phyloP scores from a whole-genome alignment of 2,329 filamentous ascomycete genomes.

The Botrytis pseudocinerea region DNA sequence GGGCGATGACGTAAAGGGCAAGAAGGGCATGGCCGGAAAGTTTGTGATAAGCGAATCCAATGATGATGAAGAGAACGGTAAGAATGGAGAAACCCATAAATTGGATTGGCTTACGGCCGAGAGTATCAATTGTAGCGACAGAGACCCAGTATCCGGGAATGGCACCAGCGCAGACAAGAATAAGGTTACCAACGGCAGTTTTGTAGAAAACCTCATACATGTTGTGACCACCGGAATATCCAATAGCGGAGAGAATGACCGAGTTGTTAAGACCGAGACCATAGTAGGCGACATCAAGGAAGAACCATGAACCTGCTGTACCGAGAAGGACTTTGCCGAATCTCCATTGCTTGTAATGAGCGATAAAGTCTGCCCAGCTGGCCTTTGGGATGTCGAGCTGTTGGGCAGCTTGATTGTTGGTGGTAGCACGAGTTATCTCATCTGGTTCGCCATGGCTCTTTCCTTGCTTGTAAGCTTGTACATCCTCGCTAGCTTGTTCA shows the following conservation, averaged over 20 bases:
- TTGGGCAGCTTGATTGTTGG: slow-evolving; percentile 55
- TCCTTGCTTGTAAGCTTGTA: slow-evolving; percentile 72
- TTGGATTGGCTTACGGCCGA: slow-evolving; percentile 78
- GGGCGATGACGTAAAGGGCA: slow-evolving; percentile 62
- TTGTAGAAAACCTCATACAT: slow-evolving; percentile 71
- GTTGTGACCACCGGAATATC: slow-evolving; percentile 63
- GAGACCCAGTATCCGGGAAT: slow-evolving; percentile 82
- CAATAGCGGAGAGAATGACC: slow-evolving; percentile 71
- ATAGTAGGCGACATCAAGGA: slow-evolving; percentile 58
- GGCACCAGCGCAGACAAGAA: slow-evolving; percentile 74
- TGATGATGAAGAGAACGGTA: slow-evolving; percentile 61
- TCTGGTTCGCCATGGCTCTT: slow-evolving; percentile 58
- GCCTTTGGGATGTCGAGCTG: slow-evolving; percentile 61
- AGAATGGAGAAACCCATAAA: slow-evolving; percentile 61
- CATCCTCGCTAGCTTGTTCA: slow-evolving; percentile 70
- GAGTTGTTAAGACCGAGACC: slow-evolving; percentile 73
- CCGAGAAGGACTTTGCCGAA: slow-evolving; percentile 72
- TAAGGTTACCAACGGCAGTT: slow-evolving; percentile 74
- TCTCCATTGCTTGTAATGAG: slow-evolving; percentile 70
- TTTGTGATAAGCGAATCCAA: slow-evolving; percentile 60
- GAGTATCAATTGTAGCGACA: slow-evolving; percentile 69
- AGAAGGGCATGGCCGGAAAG: slow-evolving; percentile 54
- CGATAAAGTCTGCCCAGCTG: slow-evolving; percentile 68
- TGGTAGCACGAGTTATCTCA: slow-evolving; percentile 43
- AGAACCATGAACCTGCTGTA: slow-evolving; percentile 83